These are phyloP conservation scores for Acanthamoeba castellanii DNA, from an alignment of 208 protist species.

Conservation along the genomic window DNA sequence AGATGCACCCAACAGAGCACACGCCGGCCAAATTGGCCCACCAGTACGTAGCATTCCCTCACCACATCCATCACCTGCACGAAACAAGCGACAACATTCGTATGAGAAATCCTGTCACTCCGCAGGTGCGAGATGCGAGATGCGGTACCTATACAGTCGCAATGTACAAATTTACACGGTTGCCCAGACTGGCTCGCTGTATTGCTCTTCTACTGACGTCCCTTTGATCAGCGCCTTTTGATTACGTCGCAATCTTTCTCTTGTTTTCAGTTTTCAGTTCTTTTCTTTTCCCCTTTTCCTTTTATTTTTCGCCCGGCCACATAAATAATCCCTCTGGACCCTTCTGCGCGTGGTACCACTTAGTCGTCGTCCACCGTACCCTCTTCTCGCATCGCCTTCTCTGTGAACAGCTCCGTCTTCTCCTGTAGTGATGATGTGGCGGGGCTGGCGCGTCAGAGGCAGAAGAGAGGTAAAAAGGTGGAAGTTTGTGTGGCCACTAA, in stretches of 20 bases:
- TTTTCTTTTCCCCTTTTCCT: too few relatives aligned
- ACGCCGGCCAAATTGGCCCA: constrained; percentile 8
- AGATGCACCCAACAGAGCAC: constrained; percentile 19
- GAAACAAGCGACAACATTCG: background rate
- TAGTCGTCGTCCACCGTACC: background rate
- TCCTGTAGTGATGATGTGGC: background rate
- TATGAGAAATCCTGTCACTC: background rate
- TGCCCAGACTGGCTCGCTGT: too few relatives aligned
- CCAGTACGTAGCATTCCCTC: background rate
- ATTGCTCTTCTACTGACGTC: too few relatives aligned
- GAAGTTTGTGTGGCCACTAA: background rate
- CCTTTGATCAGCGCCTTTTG: too few relatives aligned
- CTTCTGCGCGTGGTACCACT: too few relatives aligned
- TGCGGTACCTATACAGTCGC: too few relatives aligned
- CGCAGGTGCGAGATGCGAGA: too few relatives aligned
- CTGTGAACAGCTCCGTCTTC: background rate
- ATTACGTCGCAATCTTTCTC: too few relatives aligned
- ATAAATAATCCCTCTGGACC: background rate
- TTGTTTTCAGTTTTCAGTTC: too few relatives aligned
- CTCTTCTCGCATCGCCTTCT: constrained; percentile 13
- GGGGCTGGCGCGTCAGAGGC: background rate
- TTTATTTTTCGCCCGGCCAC: too few relatives aligned
- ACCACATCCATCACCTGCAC: background rate
- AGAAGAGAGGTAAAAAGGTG: background rate
- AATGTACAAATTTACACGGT: too few relatives aligned